A percentile compares a stretch with the other conserved stretches of the same genome.
phyloP scores from a whole-genome alignment of 2,329 filamentous ascomycete genomes.

The Colletotrichum caudatum region DNA sequence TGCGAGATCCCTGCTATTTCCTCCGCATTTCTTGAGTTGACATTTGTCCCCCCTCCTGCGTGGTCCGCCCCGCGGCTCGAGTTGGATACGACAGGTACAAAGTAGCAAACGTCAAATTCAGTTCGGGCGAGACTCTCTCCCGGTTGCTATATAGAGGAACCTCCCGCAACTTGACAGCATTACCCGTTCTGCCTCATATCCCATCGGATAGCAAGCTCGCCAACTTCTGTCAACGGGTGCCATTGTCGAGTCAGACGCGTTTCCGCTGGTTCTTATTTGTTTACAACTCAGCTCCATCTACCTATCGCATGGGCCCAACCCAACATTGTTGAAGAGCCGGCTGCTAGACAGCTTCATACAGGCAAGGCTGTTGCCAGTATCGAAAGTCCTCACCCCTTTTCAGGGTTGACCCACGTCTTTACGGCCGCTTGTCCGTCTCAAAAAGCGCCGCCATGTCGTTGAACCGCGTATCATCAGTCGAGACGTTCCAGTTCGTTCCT shows the following conservation, averaged over 20 bases:
- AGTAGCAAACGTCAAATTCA: not conserved
- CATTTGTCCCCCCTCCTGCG: not conserved
- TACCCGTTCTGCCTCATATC: conserved; percentile 6
- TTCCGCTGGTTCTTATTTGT: not conserved
- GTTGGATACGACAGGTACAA: not conserved
- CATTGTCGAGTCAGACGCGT: conserved; percentile 14
- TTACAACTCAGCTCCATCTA: not conserved
- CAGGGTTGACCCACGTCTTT: not conserved
- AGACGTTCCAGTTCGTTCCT: conserved; percentile 61
- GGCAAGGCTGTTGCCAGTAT: not conserved
- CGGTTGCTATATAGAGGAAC: not conserved
- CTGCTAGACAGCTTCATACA: not conserved
- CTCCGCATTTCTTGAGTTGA: not conserved
- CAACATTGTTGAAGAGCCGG: not conserved
- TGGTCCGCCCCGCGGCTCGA: not conserved
- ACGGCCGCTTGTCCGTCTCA: not conserved
- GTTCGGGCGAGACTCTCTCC: not conserved
- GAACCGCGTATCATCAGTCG: conserved; percentile 64
- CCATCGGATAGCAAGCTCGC: not conserved
- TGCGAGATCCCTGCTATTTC: not conserved
- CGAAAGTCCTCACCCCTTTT: not conserved
- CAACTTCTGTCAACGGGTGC: conserved; percentile 5
- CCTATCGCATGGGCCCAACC: not conserved
- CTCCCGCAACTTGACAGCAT: not conserved
- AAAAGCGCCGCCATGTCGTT: conserved; percentile 59